Conservation (phyloP, 108 stramenopile genomes). For the Ochromonas danica region DNA sequence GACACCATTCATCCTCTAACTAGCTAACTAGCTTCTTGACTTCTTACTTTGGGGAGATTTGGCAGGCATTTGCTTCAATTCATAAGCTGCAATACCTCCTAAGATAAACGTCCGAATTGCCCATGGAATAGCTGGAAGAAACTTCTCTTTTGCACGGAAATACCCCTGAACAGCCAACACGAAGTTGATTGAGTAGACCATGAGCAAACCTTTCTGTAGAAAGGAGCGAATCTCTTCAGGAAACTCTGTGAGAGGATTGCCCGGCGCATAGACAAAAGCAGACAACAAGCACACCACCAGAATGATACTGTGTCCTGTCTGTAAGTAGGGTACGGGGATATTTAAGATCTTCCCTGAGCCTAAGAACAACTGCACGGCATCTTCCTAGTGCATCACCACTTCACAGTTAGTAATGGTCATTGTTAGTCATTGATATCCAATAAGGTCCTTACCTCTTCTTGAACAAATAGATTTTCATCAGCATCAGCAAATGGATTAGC, state of each 20-base stretch:
- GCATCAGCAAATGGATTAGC: background rate
- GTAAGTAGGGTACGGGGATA: constrained; percentile 52
- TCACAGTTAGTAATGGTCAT: background rate
- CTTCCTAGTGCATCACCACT: background rate
- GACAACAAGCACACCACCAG: constrained; percentile 41
- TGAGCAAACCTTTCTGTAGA: constrained; percentile 39
- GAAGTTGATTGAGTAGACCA: constrained; percentile 25
- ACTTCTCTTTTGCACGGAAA: background rate
- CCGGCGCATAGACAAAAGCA: constrained; percentile 45
- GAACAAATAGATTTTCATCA: background rate
- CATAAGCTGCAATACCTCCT: background rate
- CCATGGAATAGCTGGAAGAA: background rate
- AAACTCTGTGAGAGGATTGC: constrained; percentile 52
- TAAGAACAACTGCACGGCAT: background rate
- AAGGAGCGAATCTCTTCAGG: constrained; percentile 53
- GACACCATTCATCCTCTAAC: too few relatives aligned
- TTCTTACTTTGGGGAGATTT: too few relatives aligned
- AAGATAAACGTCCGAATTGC: background rate
- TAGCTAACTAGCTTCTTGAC: too few relatives aligned
- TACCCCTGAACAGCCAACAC: constrained; percentile 8
- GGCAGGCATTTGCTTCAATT: background rate
- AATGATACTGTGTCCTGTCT: constrained; percentile 53
- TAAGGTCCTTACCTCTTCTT: background rate
- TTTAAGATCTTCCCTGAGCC: constrained; percentile 35
- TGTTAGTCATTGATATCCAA: background rate